Evolutionary conservation across 2,329 filamentous ascomycete genomes (phyloP).

Genomic region (Aureobasidium mangrovei): DNA sequence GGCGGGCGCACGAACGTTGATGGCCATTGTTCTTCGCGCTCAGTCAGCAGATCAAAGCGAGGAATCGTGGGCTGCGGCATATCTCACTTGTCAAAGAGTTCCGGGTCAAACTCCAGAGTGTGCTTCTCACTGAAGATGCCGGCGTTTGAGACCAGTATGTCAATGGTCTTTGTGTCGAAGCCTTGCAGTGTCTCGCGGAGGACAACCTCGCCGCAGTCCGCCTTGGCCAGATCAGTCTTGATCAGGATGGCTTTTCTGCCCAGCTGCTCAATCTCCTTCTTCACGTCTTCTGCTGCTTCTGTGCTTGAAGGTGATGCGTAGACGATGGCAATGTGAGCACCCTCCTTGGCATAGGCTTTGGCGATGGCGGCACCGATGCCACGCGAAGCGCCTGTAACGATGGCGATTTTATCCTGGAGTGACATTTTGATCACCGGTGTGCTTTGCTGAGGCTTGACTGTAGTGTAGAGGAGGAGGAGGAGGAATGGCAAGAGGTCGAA

Average conservation of each 20-base stretch:
- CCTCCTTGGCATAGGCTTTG: constrained; percentile 30
- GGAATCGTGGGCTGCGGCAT: neutral
- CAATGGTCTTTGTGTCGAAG: constrained; percentile 39
- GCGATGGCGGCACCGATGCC: constrained; percentile 35
- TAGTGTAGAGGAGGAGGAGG: too few relatives aligned
- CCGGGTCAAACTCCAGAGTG: neutral
- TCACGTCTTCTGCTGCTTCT: constrained; percentile 45
- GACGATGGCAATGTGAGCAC: constrained; percentile 41
- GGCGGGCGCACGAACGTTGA: constrained; percentile 22
- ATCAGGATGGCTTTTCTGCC: constrained; percentile 41
- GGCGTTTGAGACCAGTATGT: constrained; percentile 51
- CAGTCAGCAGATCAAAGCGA: neutral
- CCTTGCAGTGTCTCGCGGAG: constrained; percentile 39
- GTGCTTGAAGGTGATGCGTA: constrained; percentile 46
- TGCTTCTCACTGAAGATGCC: constrained; percentile 24
- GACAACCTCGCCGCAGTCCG: constrained; percentile 41
- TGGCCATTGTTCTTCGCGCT: constrained; percentile 1
- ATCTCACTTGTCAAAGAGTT: constrained; percentile 3
- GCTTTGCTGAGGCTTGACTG: neutral
- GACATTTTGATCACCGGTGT: constrained; percentile 1
- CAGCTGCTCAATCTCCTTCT: constrained; percentile 32
- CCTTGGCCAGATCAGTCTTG: constrained; percentile 45
- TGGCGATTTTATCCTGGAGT: constrained; percentile 22
- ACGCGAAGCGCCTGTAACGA: constrained; percentile 34
- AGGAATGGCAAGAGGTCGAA: neutral